Evolutionary conservation across 129 eudicot species (phyloP).

Genomic region (Flaveria robusta): DNA sequence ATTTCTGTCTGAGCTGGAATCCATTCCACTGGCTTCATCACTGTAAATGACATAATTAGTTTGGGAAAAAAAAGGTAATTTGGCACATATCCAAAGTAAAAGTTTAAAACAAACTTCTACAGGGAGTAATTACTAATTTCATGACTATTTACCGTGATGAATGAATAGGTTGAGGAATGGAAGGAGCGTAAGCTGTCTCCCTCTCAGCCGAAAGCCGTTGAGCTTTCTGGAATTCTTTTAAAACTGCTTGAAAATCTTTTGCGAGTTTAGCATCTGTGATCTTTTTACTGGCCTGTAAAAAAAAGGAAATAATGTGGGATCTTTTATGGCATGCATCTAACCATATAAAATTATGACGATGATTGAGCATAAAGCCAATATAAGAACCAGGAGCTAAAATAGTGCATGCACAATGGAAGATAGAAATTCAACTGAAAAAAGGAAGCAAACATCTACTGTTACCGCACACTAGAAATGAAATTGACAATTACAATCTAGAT

Average conservation of each 20-base stretch:
- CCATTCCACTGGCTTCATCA: constrained; percentile 53
- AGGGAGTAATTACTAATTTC: constrained; percentile 16
- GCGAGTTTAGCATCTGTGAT: constrained; percentile 93
- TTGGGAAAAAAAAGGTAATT: not conserved
- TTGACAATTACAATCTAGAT: not conserved
- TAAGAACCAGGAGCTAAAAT: not conserved
- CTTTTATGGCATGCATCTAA: constrained; percentile 1
- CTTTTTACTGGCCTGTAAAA: constrained; percentile 77
- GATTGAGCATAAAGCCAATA: not conserved
- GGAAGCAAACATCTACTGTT: not conserved
- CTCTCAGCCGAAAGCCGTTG: constrained; percentile 89
- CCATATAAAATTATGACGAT: not conserved
- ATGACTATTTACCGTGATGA: constrained; percentile 61
- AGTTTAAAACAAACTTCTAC: not conserved
- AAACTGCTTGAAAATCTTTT: constrained; percentile 85
- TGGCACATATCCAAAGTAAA: not conserved
- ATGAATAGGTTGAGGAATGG: constrained; percentile 72
- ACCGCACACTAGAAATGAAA: not conserved
- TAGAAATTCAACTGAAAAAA: not conserved
- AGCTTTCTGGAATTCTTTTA: constrained; percentile 88
- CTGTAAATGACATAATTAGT: constrained; percentile 35
- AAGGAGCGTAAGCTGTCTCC: constrained; percentile 85
- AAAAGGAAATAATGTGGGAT: not conserved
- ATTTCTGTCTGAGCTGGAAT: constrained; percentile 52
- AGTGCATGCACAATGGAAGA: not conserved